phyloP scores from a whole-genome alignment of 306 rosid species.

The Malus domestica region DNA sequence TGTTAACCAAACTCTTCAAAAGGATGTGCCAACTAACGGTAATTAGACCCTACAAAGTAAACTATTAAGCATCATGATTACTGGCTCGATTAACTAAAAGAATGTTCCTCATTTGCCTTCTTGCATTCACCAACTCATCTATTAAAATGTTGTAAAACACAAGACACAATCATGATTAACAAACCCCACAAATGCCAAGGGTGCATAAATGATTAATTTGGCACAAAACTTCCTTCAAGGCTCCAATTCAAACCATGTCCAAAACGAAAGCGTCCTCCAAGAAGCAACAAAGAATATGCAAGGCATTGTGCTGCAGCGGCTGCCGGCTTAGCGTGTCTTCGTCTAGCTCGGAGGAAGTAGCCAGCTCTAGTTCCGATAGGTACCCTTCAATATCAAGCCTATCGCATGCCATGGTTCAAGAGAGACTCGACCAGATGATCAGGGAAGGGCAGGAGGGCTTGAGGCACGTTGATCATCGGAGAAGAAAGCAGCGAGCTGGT shows the following conservation, averaged over 20 bases:
- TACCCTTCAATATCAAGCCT: constrained; percentile 69
- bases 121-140: constrained; percentile 18
- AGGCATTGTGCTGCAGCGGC: constrained; percentile 59
- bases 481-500: constrained; percentile 35
- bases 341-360: constrained; percentile 66
- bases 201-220: constrained; percentile 47
- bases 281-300: constrained; percentile 45
- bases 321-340: constrained; percentile 84
- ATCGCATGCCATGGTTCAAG: constrained; percentile 97
- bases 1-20: constrained; percentile 18
- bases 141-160: constrained; percentile 27
- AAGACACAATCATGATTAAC: constrained; percentile 45
- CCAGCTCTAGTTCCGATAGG: constrained; percentile 53
- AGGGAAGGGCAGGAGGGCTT: constrained; percentile 43
- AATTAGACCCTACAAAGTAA: constrained; percentile 32
- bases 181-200: constrained; percentile 57
- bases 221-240: constrained; percentile 35
- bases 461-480: constrained; percentile 31
- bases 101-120: constrained; percentile 46
- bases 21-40: constrained; percentile 26
- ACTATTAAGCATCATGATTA: constrained; percentile 50
- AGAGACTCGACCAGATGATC: constrained; percentile 79
- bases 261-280: constrained; percentile 46
- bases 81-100: constrained; percentile 33
- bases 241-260: constrained; percentile 7